phyloP scores from a whole-genome alignment of 257 asterid genomes.

The Craterostigma plantagineum region DNA sequence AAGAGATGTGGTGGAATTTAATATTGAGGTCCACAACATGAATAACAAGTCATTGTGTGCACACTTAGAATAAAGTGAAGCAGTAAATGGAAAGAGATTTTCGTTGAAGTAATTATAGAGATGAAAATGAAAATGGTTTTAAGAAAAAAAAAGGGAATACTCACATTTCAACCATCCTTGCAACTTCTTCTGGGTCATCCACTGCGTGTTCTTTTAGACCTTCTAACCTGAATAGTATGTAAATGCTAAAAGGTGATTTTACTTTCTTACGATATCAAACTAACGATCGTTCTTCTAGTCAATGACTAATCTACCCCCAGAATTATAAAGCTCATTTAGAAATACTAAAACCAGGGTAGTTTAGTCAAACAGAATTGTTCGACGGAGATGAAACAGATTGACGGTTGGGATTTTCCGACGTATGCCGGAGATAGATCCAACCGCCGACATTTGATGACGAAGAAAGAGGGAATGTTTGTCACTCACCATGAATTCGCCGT shows the following conservation, averaged over 20 bases:
- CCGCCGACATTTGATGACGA: conserved; percentile 16
- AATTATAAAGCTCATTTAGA: no score
- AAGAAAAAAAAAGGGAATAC: conserved; percentile 14
- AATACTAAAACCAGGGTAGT: no score
- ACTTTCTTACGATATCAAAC: no score
- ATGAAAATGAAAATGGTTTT: neutral
- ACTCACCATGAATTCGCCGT: conserved; percentile 56
- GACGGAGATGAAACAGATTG: no score
- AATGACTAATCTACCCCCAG: no score
- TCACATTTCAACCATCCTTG: conserved; percentile 72
- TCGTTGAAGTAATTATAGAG: no score
- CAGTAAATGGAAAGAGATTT: conserved; percentile 9
- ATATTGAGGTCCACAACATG: conserved; percentile 31
- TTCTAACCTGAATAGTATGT: conserved; percentile 35
- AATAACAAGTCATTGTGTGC: no score
- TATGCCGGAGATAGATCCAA: conserved; percentile 15
- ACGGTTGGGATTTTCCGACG: no score
- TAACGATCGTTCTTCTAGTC: no score
- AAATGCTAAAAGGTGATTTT: no score
- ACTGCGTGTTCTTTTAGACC: conserved; percentile 58
- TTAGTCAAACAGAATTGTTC: no score
- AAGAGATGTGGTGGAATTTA: conserved; percentile 14
- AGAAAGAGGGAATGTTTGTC: conserved; percentile 19
- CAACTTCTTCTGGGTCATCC: conserved; percentile 75
- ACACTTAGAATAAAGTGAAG: no score